Base-by-base conservation (phyloP, 2,329 filamentous ascomycete species). In the Cytospora piceicola region DNA sequence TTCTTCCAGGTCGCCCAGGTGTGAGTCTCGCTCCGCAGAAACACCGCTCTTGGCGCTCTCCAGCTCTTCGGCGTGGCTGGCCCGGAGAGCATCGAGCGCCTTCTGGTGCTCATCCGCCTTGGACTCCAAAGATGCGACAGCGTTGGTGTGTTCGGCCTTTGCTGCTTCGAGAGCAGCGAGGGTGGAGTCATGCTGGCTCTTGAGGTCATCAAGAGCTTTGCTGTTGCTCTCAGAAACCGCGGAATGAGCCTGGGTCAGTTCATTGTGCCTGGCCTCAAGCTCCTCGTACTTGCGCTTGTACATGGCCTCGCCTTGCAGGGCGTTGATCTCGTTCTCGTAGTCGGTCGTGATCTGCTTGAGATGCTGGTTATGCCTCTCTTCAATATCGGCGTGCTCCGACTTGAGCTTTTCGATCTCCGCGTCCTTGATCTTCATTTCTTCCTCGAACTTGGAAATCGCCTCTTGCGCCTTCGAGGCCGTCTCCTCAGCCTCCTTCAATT, bases 291-390 rank as follows among this genome's bases (percentile, higher is more conserved):
- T 86, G 69, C 84, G 83, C 77, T 87, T 88, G 76, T 88, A 87
- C 73, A 85, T 85, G 17, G 87, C 86, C 68, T 89, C 86, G 27
- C 85, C 86, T 64, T 83, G 82, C 20, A 89, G 81, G 65, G 83
- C 83, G 71, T 89, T 86, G 62, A 90, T 88, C 73, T 89, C 86
- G n/a, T 82, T 80, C 73, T 89, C 84, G 69, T 88, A 88, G 69
- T 89, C 86, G 68, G 84, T 79, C 1, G 85, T 86, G 63, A 89
- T 75, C 67, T 81, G 82, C 73, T 84, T 80, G 69, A 90, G 79
- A 72, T 86, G 84, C 69, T 83, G 81, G 67, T 85, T 81, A 71
- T 89, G 85, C 73, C 82, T 83, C 52, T 79, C 77, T 30, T 74
- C 72, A 0, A 77, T 73, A 3, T 74, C 69, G n/a, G 76, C 74